These are phyloP conservation scores for Cladosporium phlei DNA, from an alignment of 2,329 filamentous ascomycete species.

Conservation along the genomic window DNA sequence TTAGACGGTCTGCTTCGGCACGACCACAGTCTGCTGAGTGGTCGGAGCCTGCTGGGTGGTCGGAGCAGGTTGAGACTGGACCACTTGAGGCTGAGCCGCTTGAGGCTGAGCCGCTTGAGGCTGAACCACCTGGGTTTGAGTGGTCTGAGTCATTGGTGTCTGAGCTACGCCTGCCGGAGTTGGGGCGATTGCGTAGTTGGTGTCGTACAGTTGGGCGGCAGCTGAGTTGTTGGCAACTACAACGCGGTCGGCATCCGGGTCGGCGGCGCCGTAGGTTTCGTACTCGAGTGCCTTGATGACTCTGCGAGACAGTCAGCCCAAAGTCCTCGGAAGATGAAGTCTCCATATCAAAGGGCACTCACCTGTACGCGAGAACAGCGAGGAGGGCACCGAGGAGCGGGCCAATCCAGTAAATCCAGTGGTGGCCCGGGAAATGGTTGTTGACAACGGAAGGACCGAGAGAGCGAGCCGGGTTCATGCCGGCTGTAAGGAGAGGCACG, in stretches of 20 bases:
- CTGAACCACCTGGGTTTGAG: too few species aligned
- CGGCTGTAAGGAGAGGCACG: slow-evolving; percentile 28
- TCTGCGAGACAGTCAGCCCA: slow-evolving; percentile 17
- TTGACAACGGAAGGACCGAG: slow-evolving; percentile 40
- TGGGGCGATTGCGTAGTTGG: too few species aligned
- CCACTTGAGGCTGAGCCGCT: too few species aligned
- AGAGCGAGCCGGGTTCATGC: slow-evolving; percentile 41
- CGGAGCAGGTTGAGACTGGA: too few species aligned
- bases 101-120: too few species aligned
- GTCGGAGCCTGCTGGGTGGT: too few species aligned
- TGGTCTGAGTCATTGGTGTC: too few species aligned
- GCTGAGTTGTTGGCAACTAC: not conserved
- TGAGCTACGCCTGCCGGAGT: too few species aligned
- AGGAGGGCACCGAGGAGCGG: slow-evolving; percentile 38
- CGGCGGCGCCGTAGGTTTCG: slow-evolving; percentile 17
- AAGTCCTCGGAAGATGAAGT: slow-evolving; percentile 20
- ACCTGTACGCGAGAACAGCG: slow-evolving; percentile 40
- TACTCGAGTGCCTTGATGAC: slow-evolving; percentile 32
- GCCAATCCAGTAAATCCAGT: slow-evolving; percentile 46
- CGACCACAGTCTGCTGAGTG: not conserved
- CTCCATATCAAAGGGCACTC: slow-evolving; percentile 23
- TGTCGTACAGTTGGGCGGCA: too few species aligned
- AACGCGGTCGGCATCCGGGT: slow-evolving; percentile 11
- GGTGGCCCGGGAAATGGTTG: slow-evolving; percentile 34
- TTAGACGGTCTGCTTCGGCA: slow-evolving; percentile 5